Base-by-base conservation (phyloP, 2,329 filamentous ascomycete genomes). In the Claviceps humidiphila region DNA sequence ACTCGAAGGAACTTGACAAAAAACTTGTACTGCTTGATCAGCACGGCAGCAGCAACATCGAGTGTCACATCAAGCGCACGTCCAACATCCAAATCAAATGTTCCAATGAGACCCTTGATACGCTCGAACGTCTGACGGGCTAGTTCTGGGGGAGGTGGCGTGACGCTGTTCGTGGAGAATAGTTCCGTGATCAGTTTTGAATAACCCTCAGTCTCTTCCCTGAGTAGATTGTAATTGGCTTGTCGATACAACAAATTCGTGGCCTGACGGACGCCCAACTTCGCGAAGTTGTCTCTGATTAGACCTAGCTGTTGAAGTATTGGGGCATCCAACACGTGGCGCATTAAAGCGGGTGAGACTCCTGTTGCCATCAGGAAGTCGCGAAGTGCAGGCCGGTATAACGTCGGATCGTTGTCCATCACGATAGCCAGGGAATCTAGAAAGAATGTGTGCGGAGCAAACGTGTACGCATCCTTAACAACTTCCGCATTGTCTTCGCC, bases 201-300 rank as follows among this genome's bases (percentile, higher is more conserved):
- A 64, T 95, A 98, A 42, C 94, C 93, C 69, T 98, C 93, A 0
- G 89, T 89, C 68, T 98, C 93, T 70, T 98, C 93, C 45, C 93
- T 84, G 20, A 98, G 74, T 7, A 98, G 73, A 62, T 98, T 98
- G 73, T 95, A 97, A 67, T 95, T 97, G 14, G 91, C 89, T 68
- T 97, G 93, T 55, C 90, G 85, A 66, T 98, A 98, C 0, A 98
- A 77, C 4, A 93, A 75, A 60, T 96, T 95, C 7, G 93, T 98
- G 48, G 90, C 87, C 63, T 94, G 89, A 52, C 91, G 84, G 58
- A 95, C 89, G 16, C 85, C 85, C 64, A 93, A 81, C 58, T 84
- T 84, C 53, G 79, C 75, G 66, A 97, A 98, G 5, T 84, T 91
- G n/a, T 85, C 81, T 49, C 89, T 81, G 48, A 95, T 87, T 44